These are phyloP conservation scores for Pterocarpus santalinus DNA, from an alignment of 306 rosid genomes.

Conservation along the genomic window DNA sequence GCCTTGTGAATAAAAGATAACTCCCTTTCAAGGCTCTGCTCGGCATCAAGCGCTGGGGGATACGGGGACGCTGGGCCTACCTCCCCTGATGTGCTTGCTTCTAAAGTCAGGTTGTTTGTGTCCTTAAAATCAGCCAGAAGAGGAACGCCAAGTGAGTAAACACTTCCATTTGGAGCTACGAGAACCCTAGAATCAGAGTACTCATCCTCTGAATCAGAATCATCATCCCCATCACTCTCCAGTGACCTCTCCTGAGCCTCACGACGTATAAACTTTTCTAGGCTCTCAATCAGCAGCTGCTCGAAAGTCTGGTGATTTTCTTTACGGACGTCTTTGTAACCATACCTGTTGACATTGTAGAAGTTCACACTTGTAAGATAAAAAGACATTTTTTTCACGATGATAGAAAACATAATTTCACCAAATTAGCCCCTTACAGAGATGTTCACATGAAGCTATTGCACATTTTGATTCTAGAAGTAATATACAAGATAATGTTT, in stretches of 20 bases:
- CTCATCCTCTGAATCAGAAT: conserved; percentile 66
- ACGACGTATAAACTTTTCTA: conserved; percentile 92
- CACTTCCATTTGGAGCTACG: conserved; percentile 89
- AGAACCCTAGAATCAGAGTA: conserved; percentile 72
- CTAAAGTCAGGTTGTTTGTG: conserved; percentile 51
- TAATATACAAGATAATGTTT: conserved; percentile 5
- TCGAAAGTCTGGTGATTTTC: conserved; percentile 95
- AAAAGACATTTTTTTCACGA: conserved; percentile 8
- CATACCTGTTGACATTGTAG: conserved; percentile 73
- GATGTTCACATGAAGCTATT: conserved; percentile 26
- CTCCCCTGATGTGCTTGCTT: conserved; percentile 77
- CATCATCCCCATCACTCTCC: conserved; percentile 89
- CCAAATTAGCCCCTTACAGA: conserved; percentile 17
- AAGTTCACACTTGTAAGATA: conserved; percentile 23
- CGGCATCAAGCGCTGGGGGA: conserved; percentile 62
- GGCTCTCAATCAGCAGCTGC: conserved; percentile 96
- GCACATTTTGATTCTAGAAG: conserved; percentile 29
- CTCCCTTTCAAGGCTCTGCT: conserved; percentile 88
- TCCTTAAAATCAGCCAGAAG: conserved; percentile 68
- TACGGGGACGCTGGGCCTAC: conserved; percentile 50
- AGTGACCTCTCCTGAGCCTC: conserved; percentile 92
- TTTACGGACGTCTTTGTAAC: conserved; percentile 94
- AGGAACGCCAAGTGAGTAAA: conserved; percentile 90
- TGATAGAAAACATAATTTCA: conserved; percentile 20
- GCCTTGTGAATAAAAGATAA: conserved; percentile 92